Base-by-base conservation (phyloP, 2,329 filamentous ascomycete genomes). In the Cryphonectria carpinicola region DNA sequence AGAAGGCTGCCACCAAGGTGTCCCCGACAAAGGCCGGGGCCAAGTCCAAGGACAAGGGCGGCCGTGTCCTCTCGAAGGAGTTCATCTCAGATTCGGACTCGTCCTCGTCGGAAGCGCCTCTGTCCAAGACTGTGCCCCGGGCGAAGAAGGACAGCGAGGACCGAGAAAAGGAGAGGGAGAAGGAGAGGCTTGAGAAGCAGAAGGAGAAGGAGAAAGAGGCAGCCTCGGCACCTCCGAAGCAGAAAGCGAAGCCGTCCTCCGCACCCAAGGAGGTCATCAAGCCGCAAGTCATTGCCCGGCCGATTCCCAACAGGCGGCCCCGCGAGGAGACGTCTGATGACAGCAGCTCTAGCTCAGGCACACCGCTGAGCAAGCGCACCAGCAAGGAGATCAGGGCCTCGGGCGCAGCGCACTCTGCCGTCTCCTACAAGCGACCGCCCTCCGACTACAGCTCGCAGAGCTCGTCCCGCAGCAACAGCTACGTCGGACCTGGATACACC, bases 331-430 rank as follows among this genome's bases (percentile, higher is more conserved):
- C 49, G 60, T 84, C 85, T 7, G 83, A 85, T 19, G 87, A 88
- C 73, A 87, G 87, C 70, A 88, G 86, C 75, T 89, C 87, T 2
- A 89, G 87, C 78, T 89, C 88, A 0, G 86, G 86, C 19, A 86
- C 85, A 14, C 87, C 87, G 3, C 79, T 89, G 14, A 86, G 83
- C 76, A 89, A 89, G 79, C 84, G 87, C n/a, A 80, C 85, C 74
- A 88, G 88, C 80, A 84, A 83, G 76, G 83, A 75, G 1, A 43
- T 71, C 66, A 79, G 79, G 71, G 52, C 74, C n/a, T 37, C 72
- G 17, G 56, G 63, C 52, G 54, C 68, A 32, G 54, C 68, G 11
- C 63, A 54, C 58, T 67, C 71, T 22, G 43, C 70, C 19, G 54
- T 71, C 11, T 70, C 71, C 7, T 60, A 72, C 69, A 72, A 72